Percentiles rank a stretch among this genome's conserved stretches.
Conservation (phyloP, 1,284 basidiomycete genomes). For the Ganoderma lingzhi region DNA sequence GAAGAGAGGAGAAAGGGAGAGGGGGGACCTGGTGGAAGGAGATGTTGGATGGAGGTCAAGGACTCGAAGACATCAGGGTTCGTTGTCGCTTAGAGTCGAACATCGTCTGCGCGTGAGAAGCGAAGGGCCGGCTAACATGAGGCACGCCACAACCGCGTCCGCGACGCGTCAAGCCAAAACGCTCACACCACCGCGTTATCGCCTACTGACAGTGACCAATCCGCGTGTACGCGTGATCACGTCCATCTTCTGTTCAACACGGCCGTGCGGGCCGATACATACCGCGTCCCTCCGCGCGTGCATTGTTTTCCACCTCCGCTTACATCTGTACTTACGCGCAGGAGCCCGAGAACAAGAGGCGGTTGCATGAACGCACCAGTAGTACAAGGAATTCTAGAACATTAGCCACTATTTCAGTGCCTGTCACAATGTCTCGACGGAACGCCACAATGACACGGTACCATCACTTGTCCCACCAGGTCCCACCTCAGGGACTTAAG, state of each 20-base stretch:
- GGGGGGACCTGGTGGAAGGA: conserved; percentile 13
- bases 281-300: neutral
- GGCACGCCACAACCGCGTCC: conserved; percentile 29
- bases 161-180: conserved; percentile 20
- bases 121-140: conserved; percentile 28
- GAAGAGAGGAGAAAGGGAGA: conserved; percentile 23
- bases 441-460: conserved; percentile 1
- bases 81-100: conserved; percentile 33
- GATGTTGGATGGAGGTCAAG: conserved; percentile 21
- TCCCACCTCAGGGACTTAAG: neutral
- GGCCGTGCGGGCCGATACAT: neutral
- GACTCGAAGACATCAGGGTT: conserved; percentile 23
- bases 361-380: neutral
- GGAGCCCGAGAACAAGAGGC: neutral
- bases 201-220: conserved; percentile 8
- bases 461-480: neutral
- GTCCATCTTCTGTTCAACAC: conserved; percentile 12
- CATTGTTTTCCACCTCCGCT: neutral
- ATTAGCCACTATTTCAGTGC: neutral
- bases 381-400: neutral
- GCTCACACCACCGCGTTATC: conserved; percentile 32
- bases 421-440: conserved; percentile 4
- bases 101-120: conserved; percentile 34
- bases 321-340: neutral
- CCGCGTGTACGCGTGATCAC: conserved; percentile 10